These are phyloP conservation scores for Pseudocercospora ulei DNA, from an alignment of 2,329 filamentous ascomycete species.

Conservation along the genomic window DNA sequence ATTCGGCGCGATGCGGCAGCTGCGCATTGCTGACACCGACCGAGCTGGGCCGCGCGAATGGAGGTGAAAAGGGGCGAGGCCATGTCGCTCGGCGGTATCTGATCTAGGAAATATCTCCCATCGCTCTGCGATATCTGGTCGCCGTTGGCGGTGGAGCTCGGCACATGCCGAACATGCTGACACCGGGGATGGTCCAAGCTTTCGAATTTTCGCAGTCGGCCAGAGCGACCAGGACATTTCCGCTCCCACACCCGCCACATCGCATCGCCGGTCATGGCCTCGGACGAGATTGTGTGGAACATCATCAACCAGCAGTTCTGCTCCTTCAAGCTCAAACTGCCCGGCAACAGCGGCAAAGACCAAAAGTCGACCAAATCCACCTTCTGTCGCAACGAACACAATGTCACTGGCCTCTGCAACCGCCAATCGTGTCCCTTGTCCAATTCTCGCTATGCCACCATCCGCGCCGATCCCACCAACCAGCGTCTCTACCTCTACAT, in stretches of 20 bases:
- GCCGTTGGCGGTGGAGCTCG: too few relatives aligned
- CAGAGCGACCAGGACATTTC: too few relatives aligned
- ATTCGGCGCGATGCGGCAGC: conserved; percentile 16
- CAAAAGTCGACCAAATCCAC: conserved; percentile 72
- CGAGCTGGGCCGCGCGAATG: conserved; percentile 19
- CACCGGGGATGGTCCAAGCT: too few relatives aligned
- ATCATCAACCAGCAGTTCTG: conserved; percentile 95
- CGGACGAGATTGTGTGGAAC: conserved; percentile 95
- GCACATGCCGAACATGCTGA: too few relatives aligned
- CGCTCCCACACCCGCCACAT: background rate
- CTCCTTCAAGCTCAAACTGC: conserved; percentile 76
- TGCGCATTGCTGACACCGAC: conserved; percentile 25
- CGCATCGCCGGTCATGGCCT: conserved; percentile 52
- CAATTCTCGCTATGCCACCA: conserved; percentile 85
- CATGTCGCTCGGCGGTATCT: too few relatives aligned
- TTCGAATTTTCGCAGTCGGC: too few relatives aligned
- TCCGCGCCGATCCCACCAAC: conserved; percentile 70
- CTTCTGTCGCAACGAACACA: conserved; percentile 78
- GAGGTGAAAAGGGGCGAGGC: conserved; percentile 12
- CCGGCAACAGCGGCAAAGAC: conserved; percentile 26
- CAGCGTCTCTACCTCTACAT: conserved; percentile 89
- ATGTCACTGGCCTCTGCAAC: conserved; percentile 57
- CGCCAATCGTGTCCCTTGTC: conserved; percentile 82
- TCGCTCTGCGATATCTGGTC: too few relatives aligned
- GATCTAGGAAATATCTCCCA: too few relatives aligned